Conservation (phyloP, 768 basidiomycete genomes). For the Trametes cinnabarina region DNA sequence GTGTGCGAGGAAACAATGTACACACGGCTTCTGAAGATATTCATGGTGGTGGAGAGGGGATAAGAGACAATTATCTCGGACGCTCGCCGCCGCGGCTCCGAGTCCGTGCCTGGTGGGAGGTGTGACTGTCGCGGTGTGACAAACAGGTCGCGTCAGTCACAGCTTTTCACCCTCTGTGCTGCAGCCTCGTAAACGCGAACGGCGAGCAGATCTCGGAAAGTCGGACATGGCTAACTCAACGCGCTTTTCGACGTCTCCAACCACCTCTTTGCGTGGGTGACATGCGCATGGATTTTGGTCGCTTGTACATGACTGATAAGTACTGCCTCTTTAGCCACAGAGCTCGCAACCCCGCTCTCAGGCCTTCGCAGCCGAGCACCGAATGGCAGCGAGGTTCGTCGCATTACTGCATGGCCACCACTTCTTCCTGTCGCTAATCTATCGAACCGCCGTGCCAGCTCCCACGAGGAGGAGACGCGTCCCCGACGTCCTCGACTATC, state of each 20-base stretch:
- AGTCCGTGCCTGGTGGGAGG: slow-evolving; percentile 8
- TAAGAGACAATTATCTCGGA: slow-evolving; percentile 4
- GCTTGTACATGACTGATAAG: background rate
- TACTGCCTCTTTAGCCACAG: background rate
- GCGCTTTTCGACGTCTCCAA: slow-evolving; percentile 7
- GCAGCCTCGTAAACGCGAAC: background rate
- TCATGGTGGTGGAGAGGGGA: slow-evolving; percentile 51
- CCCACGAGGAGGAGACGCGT: slow-evolving; percentile 12
- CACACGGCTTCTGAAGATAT: slow-evolving; percentile 81
- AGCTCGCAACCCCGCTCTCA: slow-evolving; percentile 17
- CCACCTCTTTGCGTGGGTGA: background rate
- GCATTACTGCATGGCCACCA: background rate
- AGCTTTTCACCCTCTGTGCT: background rate
- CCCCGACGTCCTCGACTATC: slow-evolving; percentile 22
- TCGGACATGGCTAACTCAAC: slow-evolving; percentile 14
- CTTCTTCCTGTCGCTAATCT: background rate
- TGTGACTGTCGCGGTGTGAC: slow-evolving; percentile 21
- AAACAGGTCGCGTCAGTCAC: slow-evolving; percentile 20
- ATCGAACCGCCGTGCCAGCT: background rate
- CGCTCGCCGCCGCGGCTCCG: background rate
- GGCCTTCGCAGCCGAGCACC: slow-evolving; percentile 16
- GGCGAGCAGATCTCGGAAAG: too few relatives aligned
- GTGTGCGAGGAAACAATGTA: slow-evolving; percentile 18
- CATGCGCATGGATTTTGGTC: too few relatives aligned
- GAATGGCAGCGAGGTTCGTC: slow-evolving; percentile 9